These are phyloP conservation scores for Fusarium nurragi DNA, from an alignment of 2,329 filamentous ascomycete genomes.

Conservation along the genomic window DNA sequence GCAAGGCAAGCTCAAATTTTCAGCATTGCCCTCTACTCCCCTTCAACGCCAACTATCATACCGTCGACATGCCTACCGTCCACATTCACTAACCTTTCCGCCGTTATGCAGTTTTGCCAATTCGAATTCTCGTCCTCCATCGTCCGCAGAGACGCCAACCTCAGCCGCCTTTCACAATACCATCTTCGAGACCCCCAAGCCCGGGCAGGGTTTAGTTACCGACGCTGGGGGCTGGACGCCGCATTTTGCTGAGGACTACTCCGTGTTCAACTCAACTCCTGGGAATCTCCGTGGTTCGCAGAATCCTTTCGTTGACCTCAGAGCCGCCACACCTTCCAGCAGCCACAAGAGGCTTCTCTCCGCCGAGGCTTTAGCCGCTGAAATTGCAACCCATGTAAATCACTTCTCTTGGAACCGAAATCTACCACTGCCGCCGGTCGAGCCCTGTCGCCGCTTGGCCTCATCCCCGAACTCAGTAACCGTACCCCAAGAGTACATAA, in stretches of 20 bases:
- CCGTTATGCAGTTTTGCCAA: constrained; percentile 66
- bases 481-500: constrained; percentile 45
- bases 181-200: constrained; percentile 66
- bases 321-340: constrained; percentile 50
- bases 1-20: constrained; percentile 58
- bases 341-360: constrained; percentile 63
- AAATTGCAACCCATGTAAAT: constrained; percentile 69
- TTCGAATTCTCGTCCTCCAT: constrained; percentile 69
- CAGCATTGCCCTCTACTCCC: constrained; percentile 9
- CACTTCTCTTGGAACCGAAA: constrained; percentile 65
- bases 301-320: constrained; percentile 58
- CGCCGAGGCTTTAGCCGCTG: constrained; percentile 58
- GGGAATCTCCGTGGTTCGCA: constrained; percentile 63
- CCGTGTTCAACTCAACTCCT: constrained; percentile 71
- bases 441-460: constrained; percentile 65
- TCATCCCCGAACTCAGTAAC: constrained; percentile 64
- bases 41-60: constrained; percentile 20
- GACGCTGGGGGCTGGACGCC: constrained; percentile 66
- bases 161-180: constrained; percentile 64
- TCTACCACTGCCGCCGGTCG: constrained; percentile 66
- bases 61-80: constrained; percentile 15
- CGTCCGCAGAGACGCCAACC: constrained; percentile 66
- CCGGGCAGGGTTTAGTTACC: constrained; percentile 57
- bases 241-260: constrained; percentile 71
- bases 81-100: constrained; percentile 50